Evolutionary conservation across 1,284 basidiomycete genomes (phyloP).

Genomic region (Cutaneotrichosporon cutaneum): DNA sequence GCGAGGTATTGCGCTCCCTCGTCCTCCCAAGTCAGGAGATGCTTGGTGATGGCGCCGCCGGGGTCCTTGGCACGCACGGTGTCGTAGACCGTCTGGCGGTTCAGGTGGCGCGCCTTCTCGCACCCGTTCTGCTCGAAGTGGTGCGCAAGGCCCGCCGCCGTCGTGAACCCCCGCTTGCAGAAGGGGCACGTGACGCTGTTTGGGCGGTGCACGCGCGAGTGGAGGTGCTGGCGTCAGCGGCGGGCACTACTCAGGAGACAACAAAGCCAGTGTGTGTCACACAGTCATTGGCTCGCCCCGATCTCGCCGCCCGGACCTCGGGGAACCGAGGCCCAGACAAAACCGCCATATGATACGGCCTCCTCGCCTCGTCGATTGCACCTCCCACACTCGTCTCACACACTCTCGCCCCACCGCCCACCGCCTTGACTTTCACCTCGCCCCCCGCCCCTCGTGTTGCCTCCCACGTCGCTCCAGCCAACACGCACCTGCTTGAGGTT

Average conservation of each 20-base stretch:
- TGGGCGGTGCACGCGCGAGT: constrained; percentile 6
- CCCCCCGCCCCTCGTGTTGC: not conserved
- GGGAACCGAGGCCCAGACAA: too few species aligned
- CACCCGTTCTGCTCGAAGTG: constrained; percentile 16
- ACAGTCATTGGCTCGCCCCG: too few species aligned
- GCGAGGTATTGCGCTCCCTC: not conserved
- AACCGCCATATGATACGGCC: too few species aligned
- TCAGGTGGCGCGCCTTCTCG: constrained; percentile 3
- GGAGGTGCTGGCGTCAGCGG: constrained; percentile 11
- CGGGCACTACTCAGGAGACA: too few species aligned
- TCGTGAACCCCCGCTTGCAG: constrained; percentile 4
- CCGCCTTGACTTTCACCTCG: not conserved
- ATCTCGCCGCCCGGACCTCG: too few species aligned
- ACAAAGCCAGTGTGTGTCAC: too few species aligned
- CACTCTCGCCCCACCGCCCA: not conserved
- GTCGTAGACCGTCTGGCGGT: constrained; percentile 11
- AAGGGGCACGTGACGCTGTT: constrained; percentile 8
- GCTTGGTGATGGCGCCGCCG: constrained; percentile 10
- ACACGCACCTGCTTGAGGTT: constrained; percentile 6
- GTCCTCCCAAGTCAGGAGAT: not conserved
- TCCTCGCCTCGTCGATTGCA: too few species aligned
- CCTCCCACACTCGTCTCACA: not conserved
- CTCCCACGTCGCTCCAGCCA: not conserved
- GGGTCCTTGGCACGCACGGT: constrained; percentile 13
- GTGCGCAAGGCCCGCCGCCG: constrained; percentile 15